Conservation (phyloP, 2,329 filamentous ascomycete genomes). For the Pseudocercospora eumusae region DNA sequence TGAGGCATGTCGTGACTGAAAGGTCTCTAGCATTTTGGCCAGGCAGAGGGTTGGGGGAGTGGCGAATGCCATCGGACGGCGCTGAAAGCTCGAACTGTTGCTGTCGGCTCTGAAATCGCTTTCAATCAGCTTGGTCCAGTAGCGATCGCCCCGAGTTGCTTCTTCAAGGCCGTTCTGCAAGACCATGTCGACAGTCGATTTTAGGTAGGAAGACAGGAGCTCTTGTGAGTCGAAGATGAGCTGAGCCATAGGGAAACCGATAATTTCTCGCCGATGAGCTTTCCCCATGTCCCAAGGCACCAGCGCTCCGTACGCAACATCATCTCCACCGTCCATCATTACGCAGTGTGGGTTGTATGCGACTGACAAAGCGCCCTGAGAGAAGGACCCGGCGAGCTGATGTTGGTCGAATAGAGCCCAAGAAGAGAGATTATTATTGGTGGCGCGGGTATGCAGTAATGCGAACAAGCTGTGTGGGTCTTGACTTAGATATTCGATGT, state of each 20-base stretch:
- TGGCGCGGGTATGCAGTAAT: conserved; percentile 21
- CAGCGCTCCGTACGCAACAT: conserved; percentile 14
- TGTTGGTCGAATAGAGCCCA: conserved; percentile 22
- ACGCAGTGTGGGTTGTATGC: conserved; percentile 24
- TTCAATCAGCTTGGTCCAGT: neutral
- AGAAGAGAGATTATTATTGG: neutral
- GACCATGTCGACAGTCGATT: neutral
- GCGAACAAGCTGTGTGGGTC: conserved; percentile 20
- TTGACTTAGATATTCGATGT: conserved; percentile 21
- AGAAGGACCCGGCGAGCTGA: conserved; percentile 9
- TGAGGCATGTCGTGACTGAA: neutral
- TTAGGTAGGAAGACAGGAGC: neutral
- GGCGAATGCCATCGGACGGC: neutral
- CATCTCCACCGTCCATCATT: conserved; percentile 13
- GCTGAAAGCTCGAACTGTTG: neutral
- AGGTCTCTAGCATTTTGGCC: neutral
- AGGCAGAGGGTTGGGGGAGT: neutral
- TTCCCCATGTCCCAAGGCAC: conserved; percentile 13
- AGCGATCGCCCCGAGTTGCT: neutral
- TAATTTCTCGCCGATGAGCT: conserved; percentile 21
- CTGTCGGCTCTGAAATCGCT: neutral
- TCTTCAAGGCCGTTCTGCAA: neutral
- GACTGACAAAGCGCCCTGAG: conserved; percentile 4
- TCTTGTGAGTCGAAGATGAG: conserved; percentile 10
- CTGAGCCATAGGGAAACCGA: conserved; percentile 21